phyloP scores from a whole-genome alignment of 192 early-diverging fungal genomes.

The Backusella australiensis region DNA sequence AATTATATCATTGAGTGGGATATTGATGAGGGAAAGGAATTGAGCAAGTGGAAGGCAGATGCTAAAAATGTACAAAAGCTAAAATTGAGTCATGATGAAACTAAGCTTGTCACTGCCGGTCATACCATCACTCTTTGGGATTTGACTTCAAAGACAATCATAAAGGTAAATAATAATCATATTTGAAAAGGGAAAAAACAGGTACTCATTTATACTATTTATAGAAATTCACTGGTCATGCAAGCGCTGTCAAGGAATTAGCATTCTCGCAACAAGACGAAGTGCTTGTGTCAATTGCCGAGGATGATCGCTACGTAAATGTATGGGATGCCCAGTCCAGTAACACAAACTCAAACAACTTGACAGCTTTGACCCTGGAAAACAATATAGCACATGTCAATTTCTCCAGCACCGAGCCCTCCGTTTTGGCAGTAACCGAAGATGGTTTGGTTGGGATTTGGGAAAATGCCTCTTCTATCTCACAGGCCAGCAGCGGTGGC shows the following conservation, averaged over 20 bases:
- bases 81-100: constrained; percentile 48
- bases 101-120: constrained; percentile 49
- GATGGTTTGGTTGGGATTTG: constrained; percentile 51
- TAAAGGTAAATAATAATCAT: constrained; percentile 31
- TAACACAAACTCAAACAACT: constrained; percentile 38
- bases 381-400: constrained; percentile 44
- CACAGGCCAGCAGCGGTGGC: not conserved
- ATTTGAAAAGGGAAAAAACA: too few relatives aligned
- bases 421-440: constrained; percentile 51
- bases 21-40: constrained; percentile 43
- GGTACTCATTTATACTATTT: not conserved
- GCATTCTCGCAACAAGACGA: constrained; percentile 46
- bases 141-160: constrained; percentile 35
- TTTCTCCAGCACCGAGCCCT: constrained; percentile 40
- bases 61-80: constrained; percentile 45
- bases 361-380: constrained; percentile 48
- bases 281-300: constrained; percentile 44
- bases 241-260: constrained; percentile 45
- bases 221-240: constrained; percentile 53
- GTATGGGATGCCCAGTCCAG: constrained; percentile 49
- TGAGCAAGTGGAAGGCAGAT: constrained; percentile 50
- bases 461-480: constrained; percentile 39
- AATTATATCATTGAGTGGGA: constrained; percentile 53
- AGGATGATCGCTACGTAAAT: constrained; percentile 55
- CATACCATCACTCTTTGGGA: constrained; percentile 58